Percentiles rank a stretch among this genome's conserved stretches.
Conservation (phyloP, 2,329 filamentous ascomycete genomes). For the Cercospora zeina region DNA sequence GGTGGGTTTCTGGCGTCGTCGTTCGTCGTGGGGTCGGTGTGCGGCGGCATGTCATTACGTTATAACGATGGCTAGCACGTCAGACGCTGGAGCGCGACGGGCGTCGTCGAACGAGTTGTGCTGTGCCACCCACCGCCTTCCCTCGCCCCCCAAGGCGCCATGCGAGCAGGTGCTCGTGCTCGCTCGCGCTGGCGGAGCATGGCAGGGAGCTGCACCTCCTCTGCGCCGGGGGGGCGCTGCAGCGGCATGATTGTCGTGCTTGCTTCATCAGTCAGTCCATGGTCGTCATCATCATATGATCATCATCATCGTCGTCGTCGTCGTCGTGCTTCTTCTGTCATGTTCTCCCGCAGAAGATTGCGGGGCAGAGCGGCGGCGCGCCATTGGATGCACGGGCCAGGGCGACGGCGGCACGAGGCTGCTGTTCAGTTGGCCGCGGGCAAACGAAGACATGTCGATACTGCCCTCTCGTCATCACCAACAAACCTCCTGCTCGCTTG, state of each 20-base stretch:
- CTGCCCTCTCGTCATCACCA: neutral
- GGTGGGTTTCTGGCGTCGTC: neutral
- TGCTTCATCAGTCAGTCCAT: no score
- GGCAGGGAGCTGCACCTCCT: no score
- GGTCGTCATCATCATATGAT: neutral
- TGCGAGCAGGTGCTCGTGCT: no score
- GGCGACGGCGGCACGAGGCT: neutral
- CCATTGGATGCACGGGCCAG: neutral
- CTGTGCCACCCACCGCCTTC: constrained; percentile 12
- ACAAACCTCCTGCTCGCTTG: neutral
- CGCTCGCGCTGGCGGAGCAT: no score
- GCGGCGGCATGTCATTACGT: constrained; percentile 7
- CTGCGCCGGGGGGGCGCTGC: neutral
- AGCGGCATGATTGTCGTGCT: neutral
- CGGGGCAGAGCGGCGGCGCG: neutral
- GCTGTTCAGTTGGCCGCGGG: constrained; percentile 4
- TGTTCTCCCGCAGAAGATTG: neutral
- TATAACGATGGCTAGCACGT: constrained; percentile 9
- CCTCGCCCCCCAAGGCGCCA: no score
- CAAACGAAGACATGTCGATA: neutral
- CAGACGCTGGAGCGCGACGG: neutral
- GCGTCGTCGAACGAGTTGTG: neutral
- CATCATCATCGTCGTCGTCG: neutral
- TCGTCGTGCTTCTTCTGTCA: no score
- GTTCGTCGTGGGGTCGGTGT: constrained; percentile 6